phyloP scores from a whole-genome alignment of 768 basidiomycete species.

The Phlebiopsis gigantea region DNA sequence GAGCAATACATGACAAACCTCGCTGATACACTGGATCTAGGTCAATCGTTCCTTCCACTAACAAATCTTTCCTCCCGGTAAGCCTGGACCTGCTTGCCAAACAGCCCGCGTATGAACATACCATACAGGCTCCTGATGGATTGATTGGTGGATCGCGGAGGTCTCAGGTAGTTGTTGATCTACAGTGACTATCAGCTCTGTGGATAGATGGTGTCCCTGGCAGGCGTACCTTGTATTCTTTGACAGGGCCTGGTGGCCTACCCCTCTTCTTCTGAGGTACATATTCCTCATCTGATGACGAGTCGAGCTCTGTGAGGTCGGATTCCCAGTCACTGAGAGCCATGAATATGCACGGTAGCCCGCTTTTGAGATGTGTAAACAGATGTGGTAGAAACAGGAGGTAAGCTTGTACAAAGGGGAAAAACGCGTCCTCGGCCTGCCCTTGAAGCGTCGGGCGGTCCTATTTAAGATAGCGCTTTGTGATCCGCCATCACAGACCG shows the following conservation, averaged over 20 bases:
- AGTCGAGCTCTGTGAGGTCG: constrained; percentile 40
- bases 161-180: constrained; percentile 29
- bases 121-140: constrained; percentile 41
- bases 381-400: neutral
- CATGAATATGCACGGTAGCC: neutral
- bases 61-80: too few species aligned
- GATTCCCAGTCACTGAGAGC: constrained; percentile 29
- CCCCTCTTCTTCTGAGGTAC: constrained; percentile 21
- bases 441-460: neutral
- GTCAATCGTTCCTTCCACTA: constrained; percentile 41
- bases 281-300: constrained; percentile 35
- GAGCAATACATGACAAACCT: constrained; percentile 29
- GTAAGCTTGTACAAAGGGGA: neutral
- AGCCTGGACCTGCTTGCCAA: too few species aligned
- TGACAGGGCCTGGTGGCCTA: constrained; percentile 22
- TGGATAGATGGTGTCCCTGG: neutral
- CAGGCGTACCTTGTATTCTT: constrained; percentile 24
- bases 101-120: constrained; percentile 25
- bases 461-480: neutral
- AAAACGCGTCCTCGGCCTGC: neutral
- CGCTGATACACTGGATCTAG: constrained; percentile 66
- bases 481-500: neutral
- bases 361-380: too few species aligned
- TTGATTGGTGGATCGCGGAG: constrained; percentile 36
- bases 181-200: constrained; percentile 12